phyloP scores from a whole-genome alignment of 176 grass and related monocot species.

The Dactylis glomerata region DNA sequence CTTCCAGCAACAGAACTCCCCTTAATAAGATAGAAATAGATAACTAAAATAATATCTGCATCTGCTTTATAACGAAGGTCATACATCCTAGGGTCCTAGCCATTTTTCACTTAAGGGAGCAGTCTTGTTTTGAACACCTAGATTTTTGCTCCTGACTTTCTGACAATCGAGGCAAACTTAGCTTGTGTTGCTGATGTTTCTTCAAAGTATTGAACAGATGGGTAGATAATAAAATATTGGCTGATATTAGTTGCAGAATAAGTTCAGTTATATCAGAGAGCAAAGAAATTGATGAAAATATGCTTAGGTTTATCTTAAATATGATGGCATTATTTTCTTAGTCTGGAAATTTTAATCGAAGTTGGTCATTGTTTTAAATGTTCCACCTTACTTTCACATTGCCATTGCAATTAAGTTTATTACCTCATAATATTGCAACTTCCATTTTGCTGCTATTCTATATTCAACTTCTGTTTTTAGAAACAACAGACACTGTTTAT shows the following conservation, averaged over 20 bases:
- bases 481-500: conserved; percentile 8
- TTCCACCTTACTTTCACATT: conserved; percentile 14
- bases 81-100: not conserved
- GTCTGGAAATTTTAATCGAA: conserved; percentile 3
- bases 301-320: conserved; percentile 11
- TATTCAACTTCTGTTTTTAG: not conserved
- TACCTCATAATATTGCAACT: not conserved
- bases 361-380: not conserved
- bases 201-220: not conserved
- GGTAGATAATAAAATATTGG: not conserved
- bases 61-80: not conserved
- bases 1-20: not conserved
- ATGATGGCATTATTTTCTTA: not conserved
- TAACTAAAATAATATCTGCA: not conserved
- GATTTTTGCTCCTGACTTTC: not conserved
- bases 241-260: not conserved
- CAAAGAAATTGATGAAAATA: not conserved
- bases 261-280: not conserved
- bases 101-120: not conserved
- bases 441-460: not conserved
- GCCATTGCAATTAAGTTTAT: not conserved
- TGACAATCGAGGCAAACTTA: conserved; percentile 3
- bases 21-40: conserved; percentile 8
- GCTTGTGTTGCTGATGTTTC: not conserved
- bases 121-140: not conserved